Evolutionary conservation across 2,329 filamentous ascomycete species (phyloP).

Genomic region (Aureobasidium namibiae): DNA sequence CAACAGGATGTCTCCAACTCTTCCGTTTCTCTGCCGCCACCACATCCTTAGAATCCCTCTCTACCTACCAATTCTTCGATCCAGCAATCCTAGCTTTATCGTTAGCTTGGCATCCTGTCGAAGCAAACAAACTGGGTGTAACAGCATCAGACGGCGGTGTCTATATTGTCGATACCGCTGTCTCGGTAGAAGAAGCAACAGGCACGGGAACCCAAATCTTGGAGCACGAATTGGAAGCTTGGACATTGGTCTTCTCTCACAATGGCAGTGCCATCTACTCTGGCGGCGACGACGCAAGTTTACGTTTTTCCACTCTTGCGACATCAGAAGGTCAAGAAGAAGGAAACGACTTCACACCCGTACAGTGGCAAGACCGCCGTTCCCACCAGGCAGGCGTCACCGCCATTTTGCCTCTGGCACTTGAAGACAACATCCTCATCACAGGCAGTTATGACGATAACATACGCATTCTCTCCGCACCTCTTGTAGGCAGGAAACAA

Average conservation of each 20-base stretch:
- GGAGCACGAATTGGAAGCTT: constrained; percentile 56
- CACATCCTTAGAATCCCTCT: constrained; percentile 27
- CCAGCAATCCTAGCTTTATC: constrained; percentile 60
- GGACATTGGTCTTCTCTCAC: constrained; percentile 55
- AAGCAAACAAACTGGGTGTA: constrained; percentile 51
- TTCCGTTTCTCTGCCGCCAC: constrained; percentile 41
- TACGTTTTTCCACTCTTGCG: constrained; percentile 22
- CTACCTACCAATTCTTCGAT: constrained; percentile 42
- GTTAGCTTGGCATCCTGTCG: constrained; percentile 61
- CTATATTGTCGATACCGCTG: constrained; percentile 21
- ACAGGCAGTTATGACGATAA: constrained; percentile 91
- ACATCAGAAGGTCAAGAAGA: background rate
- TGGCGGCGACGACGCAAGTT: constrained; percentile 67
- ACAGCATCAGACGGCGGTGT: constrained; percentile 64
- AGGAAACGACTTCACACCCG: background rate
- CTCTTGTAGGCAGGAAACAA: constrained; percentile 32
- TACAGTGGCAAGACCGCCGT: constrained; percentile 42
- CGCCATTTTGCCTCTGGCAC: constrained; percentile 63
- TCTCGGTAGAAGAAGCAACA: background rate
- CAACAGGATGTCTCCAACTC: constrained; percentile 61
- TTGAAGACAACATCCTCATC: constrained; percentile 50
- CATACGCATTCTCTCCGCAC: constrained; percentile 56
- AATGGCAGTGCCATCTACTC: constrained; percentile 45
- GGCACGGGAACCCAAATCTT: constrained; percentile 18
- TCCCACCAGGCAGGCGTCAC: constrained; percentile 79